These are phyloP conservation scores for Boletus smithii DNA, from an alignment of 1,284 basidiomycete genomes.

Conservation along the genomic window DNA sequence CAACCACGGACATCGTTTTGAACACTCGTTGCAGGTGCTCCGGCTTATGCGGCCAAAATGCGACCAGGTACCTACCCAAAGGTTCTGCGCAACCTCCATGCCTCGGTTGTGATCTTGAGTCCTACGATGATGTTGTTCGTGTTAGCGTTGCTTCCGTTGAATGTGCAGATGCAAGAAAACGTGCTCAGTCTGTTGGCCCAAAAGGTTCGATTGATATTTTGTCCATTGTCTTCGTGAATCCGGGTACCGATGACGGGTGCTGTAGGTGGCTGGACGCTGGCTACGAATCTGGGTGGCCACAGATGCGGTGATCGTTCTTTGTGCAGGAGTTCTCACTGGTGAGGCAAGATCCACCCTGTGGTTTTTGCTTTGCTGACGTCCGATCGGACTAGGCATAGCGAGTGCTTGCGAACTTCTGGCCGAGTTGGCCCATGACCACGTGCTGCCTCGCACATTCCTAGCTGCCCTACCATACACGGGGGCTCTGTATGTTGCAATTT, in stretches of 20 bases:
- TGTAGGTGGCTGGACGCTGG: constrained; percentile 54
- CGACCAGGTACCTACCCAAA: constrained; percentile 50
- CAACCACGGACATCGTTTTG: background rate
- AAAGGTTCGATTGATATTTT: constrained; percentile 38
- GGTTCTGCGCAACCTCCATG: constrained; percentile 64
- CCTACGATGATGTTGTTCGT: constrained; percentile 54
- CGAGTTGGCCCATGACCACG: constrained; percentile 55
- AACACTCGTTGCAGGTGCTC: constrained; percentile 43
- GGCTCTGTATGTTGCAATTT: constrained; percentile 52
- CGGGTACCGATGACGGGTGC: background rate
- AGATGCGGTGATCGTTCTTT: constrained; percentile 64
- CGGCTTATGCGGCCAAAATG: constrained; percentile 62
- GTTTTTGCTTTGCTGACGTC: constrained; percentile 5
- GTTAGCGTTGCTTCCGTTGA: constrained; percentile 53
- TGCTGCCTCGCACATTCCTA: constrained; percentile 56
- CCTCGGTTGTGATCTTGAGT: constrained; percentile 54
- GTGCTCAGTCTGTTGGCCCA: constrained; percentile 60
- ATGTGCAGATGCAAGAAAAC: constrained; percentile 50
- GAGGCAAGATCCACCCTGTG: background rate
- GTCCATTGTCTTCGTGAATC: no score
- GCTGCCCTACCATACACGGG: constrained; percentile 47
- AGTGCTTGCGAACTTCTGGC: constrained; percentile 58
- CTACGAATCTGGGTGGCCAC: constrained; percentile 56
- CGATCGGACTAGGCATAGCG: constrained; percentile 43
- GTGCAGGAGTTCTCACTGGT: constrained; percentile 69